Evolutionary conservation across 1,284 basidiomycete genomes (phyloP).

Genomic region (Porodaedalea pini): DNA sequence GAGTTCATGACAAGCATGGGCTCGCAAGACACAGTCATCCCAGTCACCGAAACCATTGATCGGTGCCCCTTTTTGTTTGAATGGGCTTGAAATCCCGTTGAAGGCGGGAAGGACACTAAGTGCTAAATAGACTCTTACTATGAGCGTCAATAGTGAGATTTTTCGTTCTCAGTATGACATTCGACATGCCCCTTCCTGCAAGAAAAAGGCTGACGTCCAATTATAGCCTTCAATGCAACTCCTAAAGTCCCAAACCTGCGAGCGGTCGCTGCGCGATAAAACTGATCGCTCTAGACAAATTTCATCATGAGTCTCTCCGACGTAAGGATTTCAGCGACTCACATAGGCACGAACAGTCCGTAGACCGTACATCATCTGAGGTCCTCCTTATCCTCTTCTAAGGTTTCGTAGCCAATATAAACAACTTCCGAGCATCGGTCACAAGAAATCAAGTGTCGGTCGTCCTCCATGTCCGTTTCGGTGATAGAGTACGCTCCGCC

Average conservation of each 20-base stretch:
- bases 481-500: constrained; percentile 60
- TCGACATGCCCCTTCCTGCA: neutral
- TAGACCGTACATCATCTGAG: too few relatives aligned
- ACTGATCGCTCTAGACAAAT: neutral
- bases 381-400: constrained; percentile 33
- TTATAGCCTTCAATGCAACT: too few relatives aligned
- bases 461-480: constrained; percentile 57
- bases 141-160: neutral
- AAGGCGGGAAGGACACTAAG: neutral
- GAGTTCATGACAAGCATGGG: too few relatives aligned
- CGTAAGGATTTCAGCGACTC: too few relatives aligned
- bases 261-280: too few relatives aligned
- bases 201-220: neutral
- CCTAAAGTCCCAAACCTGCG: too few relatives aligned
- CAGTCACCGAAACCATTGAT: too few relatives aligned
- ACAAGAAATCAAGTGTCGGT: constrained; percentile 64
- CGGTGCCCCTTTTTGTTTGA: too few relatives aligned
- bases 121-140: neutral
- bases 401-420: constrained; percentile 71
- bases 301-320: too few relatives aligned
- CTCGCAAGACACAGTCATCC: too few relatives aligned
- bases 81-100: too few relatives aligned
- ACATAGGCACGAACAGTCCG: too few relatives aligned
- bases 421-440: constrained; percentile 71
- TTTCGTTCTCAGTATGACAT: neutral